These are phyloP conservation scores for Darksidea phi DNA, from an alignment of 495 filamentous ascomycete genomes.

Conservation along the genomic window DNA sequence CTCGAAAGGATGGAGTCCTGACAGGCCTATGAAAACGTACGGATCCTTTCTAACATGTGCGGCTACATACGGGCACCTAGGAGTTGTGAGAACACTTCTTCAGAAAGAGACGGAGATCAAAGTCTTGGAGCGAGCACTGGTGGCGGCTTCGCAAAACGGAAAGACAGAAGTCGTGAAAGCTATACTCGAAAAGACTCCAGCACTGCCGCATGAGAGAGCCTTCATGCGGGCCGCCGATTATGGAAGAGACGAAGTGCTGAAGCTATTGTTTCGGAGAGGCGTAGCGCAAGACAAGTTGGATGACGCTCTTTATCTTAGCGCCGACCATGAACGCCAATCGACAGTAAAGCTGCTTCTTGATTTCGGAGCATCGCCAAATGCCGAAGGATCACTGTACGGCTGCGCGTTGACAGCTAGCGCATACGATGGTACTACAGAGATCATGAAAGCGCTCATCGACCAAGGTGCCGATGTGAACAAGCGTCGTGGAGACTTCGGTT, in stretches of 20 bases:
- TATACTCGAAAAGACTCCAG: slow-evolving; percentile 16
- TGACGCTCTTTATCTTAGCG: slow-evolving; percentile 18
- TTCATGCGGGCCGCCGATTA: slow-evolving; percentile 24
- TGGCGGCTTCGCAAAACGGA: slow-evolving; percentile 11
- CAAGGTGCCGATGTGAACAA: slow-evolving; percentile 29
- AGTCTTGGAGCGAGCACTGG: slow-evolving; percentile 17
- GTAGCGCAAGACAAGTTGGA: slow-evolving; percentile 12
- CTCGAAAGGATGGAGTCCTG: slow-evolving; percentile 18
- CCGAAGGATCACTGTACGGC: slow-evolving; percentile 27
- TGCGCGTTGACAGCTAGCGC: slow-evolving; percentile 25
- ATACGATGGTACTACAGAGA: slow-evolving; percentile 12
- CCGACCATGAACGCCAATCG: slow-evolving; percentile 16
- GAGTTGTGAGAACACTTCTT: slow-evolving; percentile 16
- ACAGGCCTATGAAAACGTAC: slow-evolving; percentile 19
- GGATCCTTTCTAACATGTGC: slow-evolving; percentile 18
- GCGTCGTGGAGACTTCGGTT: slow-evolving; percentile 27
- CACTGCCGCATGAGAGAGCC: slow-evolving; percentile 12
- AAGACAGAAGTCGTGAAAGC: slow-evolving; percentile 7
- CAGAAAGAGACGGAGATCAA: slow-evolving; percentile 18
- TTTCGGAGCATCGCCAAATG: slow-evolving; percentile 22
- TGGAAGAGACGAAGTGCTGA: slow-evolving; percentile 20
- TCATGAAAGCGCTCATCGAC: slow-evolving; percentile 20
- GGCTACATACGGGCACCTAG: slow-evolving; percentile 23
- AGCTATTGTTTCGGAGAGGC: slow-evolving; percentile 10
- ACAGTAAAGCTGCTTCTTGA: slow-evolving; percentile 29